Base-by-base conservation (phyloP, 2,329 filamentous ascomycete genomes). In the Sporothrix mexicana region DNA sequence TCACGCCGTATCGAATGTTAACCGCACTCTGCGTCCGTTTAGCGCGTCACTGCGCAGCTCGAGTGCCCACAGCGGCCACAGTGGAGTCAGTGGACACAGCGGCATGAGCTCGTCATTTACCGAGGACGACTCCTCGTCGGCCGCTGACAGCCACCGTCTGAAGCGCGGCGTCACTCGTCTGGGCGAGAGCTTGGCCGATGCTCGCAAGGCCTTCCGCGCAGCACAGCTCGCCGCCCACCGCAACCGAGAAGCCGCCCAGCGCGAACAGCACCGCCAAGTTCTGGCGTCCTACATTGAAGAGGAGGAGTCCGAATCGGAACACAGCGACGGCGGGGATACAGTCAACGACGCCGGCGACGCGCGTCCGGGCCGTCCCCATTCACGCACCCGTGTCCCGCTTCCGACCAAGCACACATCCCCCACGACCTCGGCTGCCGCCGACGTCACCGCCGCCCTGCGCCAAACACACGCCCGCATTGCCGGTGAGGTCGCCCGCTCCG, bases 391-490 rank as follows among this genome's bases (percentile, higher is more conserved):
- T 5, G 2, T 17, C 0, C 76, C 75, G 82, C 76, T 75, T 81
- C 74, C 78, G 36, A 75, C 81, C 4, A 90, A 25, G 89, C 94
- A 77, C 20, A 23, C 71, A 90, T 93, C 79, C 91, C 86, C 93
- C 76, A 87, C 91, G 57, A 85, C 94, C 15, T 89, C 90, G 74
- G 92, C 95, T 0, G 93, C 93, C 45, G 90, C 87, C 76, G 93
- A 97, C 83, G 92, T 98, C 71, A 98, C 95, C 2, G 85, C 90
- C 67, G 93, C 94, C 1, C 87, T 99, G 70, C 88, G 94, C 74
- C 88, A 94, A 74, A 97, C 95, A 6, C 95, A 98, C 82, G 90
- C 93, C 75, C 87, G 97, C 78, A 95, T 98, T 84, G 90, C 93
- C 75, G 87, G 90, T 4, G 95, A 98, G 84, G 88, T 99, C 8